Evolutionary conservation across 345 rosid genomes (phyloP).

Genomic region (Noccaea bulbosa): DNA sequence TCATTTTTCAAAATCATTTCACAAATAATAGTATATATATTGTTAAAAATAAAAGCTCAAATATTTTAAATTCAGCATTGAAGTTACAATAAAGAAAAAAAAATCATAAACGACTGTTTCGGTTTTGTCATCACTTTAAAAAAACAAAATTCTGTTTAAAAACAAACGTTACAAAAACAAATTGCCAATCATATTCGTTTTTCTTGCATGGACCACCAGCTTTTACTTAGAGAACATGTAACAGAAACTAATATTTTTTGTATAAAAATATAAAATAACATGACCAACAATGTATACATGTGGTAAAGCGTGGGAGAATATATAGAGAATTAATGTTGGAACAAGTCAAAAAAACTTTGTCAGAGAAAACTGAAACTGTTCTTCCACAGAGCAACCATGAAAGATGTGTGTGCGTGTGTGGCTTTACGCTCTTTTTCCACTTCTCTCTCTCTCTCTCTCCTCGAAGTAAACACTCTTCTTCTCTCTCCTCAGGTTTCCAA

Average conservation of each 20-base stretch:
- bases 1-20: too few relatives aligned
- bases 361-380: constrained; percentile 41
- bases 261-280: not conserved
- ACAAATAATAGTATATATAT: too few relatives aligned
- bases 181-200: too few relatives aligned
- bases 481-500: constrained; percentile 26
- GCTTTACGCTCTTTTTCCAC: constrained; percentile 1
- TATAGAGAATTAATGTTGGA: constrained; percentile 26
- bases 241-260: not conserved
- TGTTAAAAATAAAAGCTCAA: too few relatives aligned
- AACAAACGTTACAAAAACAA: too few relatives aligned
- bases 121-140: too few relatives aligned
- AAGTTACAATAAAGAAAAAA: too few relatives aligned
- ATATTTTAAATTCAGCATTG: too few relatives aligned
- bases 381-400: constrained; percentile 38
- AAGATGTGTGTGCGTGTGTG: constrained; percentile 39
- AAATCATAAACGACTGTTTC: too few relatives aligned
- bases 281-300: constrained; percentile 12
- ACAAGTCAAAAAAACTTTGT: constrained; percentile 36
- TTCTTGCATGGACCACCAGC: not conserved
- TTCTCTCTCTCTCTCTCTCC: not conserved
- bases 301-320: constrained; percentile 37
- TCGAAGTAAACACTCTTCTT: not conserved
- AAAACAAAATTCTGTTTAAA: too few relatives aligned
- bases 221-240: constrained; percentile 5